These are phyloP conservation scores for Chrysoporthe puriensis DNA, from an alignment of 2,329 filamentous ascomycete species.

Conservation along the genomic window DNA sequence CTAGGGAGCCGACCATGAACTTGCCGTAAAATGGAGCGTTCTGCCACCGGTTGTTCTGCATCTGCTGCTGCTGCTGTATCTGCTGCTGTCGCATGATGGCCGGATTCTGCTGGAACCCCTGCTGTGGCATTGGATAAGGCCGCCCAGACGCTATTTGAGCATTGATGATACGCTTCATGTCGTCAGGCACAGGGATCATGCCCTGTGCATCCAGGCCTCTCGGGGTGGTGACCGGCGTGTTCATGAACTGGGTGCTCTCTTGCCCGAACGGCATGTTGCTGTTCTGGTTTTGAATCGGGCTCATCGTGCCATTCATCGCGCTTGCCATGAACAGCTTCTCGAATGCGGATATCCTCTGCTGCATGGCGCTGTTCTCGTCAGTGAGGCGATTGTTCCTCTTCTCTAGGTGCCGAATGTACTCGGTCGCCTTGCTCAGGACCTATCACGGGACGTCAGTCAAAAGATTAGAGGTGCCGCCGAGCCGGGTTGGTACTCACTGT, in stretches of 20 bases:
- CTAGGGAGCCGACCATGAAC: slow-evolving; percentile 90
- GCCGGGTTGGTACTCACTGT: slow-evolving; percentile 57
- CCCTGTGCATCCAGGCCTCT: slow-evolving; percentile 52
- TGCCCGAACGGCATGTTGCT: slow-evolving; percentile 57
- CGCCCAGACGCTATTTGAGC: slow-evolving; percentile 59
- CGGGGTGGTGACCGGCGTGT: slow-evolving; percentile 48
- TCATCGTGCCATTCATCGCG: slow-evolving; percentile 67
- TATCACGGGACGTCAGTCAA: slow-evolving; percentile 34
- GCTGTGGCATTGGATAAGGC: slow-evolving; percentile 52
- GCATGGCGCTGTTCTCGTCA: slow-evolving; percentile 81
- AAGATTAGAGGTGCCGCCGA: not conserved
- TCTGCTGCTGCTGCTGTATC: slow-evolving; percentile 55
- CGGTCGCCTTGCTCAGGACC: slow-evolving; percentile 90
- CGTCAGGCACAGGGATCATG: slow-evolving; percentile 68
- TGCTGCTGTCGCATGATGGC: slow-evolving; percentile 58
- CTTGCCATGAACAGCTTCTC: slow-evolving; percentile 80
- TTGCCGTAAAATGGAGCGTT: slow-evolving; percentile 67
- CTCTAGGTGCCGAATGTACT: slow-evolving; percentile 93
- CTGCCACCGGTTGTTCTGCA: slow-evolving; percentile 58
- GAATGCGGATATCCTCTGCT: slow-evolving; percentile 74
- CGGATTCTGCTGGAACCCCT: slow-evolving; percentile 46
- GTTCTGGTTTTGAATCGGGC: slow-evolving; percentile 56
- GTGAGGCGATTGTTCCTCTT: slow-evolving; percentile 82
- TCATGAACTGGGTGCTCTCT: slow-evolving; percentile 46
- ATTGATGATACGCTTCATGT: slow-evolving; percentile 66